Percentiles rank a stretch among this genome's conserved stretches.
Conservation (phyloP, 1,139 yeast genomes). For the Lodderomyces oxycetoniae region DNA sequence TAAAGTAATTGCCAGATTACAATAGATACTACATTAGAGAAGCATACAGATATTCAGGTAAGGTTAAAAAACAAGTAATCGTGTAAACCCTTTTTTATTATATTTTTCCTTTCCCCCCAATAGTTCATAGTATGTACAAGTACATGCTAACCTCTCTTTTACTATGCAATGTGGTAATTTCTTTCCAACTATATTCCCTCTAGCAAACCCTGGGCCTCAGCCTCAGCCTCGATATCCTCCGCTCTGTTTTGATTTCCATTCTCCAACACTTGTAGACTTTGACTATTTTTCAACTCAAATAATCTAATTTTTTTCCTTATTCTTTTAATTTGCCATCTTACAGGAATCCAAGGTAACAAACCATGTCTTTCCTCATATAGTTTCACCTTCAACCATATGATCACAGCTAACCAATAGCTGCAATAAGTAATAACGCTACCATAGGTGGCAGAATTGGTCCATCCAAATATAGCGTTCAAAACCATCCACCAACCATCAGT, state of each 20-base stretch:
- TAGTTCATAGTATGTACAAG: too few relatives aligned
- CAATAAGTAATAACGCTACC: constrained; percentile 82
- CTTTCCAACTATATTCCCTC: constrained; percentile 1
- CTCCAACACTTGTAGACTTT: constrained; percentile 5
- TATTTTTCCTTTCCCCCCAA: too few relatives aligned
- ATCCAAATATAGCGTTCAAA: constrained; percentile 85
- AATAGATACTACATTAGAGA: too few relatives aligned
- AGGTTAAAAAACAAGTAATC: too few relatives aligned
- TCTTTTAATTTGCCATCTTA: constrained; percentile 53
- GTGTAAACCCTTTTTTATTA: too few relatives aligned
- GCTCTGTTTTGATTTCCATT: constrained; percentile 4
- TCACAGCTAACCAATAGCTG: constrained; percentile 68
- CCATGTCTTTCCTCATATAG: constrained; percentile 63
- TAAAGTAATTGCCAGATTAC: too few relatives aligned
- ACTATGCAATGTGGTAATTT: background rate
- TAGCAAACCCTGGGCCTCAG: constrained; percentile 13
- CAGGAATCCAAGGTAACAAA: constrained; percentile 53
- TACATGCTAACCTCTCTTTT: too few relatives aligned
- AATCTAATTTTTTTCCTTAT: constrained; percentile 46
- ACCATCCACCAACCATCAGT: constrained; percentile 92
- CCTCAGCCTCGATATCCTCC: constrained; percentile 3
- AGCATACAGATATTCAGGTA: too few relatives aligned
- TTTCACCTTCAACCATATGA: constrained; percentile 45
- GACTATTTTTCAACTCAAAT: constrained; percentile 16
- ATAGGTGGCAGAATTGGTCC: constrained; percentile 94